Evolutionary conservation across 2,329 filamentous ascomycete species (phyloP).

Genomic region (Penicillium carneum): DNA sequence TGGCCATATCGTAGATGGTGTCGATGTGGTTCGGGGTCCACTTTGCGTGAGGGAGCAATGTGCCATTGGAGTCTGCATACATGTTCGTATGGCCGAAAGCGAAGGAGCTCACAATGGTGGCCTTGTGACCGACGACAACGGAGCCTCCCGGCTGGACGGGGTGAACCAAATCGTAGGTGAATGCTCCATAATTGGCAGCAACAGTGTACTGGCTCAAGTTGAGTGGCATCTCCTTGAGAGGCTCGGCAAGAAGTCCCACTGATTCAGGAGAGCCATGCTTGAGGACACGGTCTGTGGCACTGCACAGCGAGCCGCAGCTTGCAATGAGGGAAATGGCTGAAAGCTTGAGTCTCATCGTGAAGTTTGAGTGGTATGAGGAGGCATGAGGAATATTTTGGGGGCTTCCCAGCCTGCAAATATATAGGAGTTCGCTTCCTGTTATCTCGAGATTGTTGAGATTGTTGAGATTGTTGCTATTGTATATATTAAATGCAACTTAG

Average conservation of each 20-base stretch:
- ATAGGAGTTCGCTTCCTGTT: background rate
- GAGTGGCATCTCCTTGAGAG: slow-evolving; percentile 14
- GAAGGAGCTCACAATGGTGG: slow-evolving; percentile 34
- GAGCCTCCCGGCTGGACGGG: slow-evolving; percentile 32
- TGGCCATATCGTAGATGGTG: slow-evolving; percentile 53
- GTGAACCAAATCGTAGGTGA: slow-evolving; percentile 24
- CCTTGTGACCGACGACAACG: slow-evolving; percentile 29
- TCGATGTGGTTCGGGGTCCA: slow-evolving; percentile 43
- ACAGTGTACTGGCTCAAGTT: slow-evolving; percentile 23
- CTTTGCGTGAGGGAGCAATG: slow-evolving; percentile 31
- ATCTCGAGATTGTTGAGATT: background rate
- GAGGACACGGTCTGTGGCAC: slow-evolving; percentile 13
- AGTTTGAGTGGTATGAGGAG: background rate
- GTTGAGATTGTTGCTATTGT: background rate
- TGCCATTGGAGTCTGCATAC: slow-evolving; percentile 44
- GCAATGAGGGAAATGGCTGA: background rate
- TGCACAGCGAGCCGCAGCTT: slow-evolving; percentile 1
- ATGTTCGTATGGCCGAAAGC: slow-evolving; percentile 31
- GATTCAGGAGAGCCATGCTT: slow-evolving; percentile 18
- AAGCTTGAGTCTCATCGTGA: slow-evolving; percentile 1
- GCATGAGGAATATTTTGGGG: background rate
- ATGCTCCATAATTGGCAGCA: slow-evolving; percentile 14
- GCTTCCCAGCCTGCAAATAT: background rate
- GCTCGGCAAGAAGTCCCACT: slow-evolving; percentile 18
- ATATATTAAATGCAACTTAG: background rate